These are phyloP conservation scores for Sporothrix dimorphospora DNA, from an alignment of 2,329 filamentous ascomycete species.

Conservation along the genomic window DNA sequence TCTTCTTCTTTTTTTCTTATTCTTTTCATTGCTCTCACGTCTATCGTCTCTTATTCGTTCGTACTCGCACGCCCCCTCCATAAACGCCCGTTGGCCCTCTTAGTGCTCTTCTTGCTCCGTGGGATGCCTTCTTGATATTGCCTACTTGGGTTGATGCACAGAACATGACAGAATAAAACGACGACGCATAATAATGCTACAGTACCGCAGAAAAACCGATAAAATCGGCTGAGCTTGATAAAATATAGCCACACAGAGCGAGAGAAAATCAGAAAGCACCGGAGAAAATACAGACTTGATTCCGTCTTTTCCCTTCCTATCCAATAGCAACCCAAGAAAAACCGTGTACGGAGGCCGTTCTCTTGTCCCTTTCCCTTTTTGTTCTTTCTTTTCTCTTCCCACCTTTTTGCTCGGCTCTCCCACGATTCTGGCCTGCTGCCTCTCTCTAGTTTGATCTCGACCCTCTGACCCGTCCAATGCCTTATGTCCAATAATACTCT, in stretches of 20 bases:
- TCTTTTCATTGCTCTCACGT: background rate
- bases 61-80: conserved; percentile 21
- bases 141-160: conserved; percentile 9
- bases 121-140: conserved; percentile 24
- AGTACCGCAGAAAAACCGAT: conserved; percentile 17
- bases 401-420: conserved; percentile 32
- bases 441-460: conserved; percentile 12
- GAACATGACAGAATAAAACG: conserved; percentile 28
- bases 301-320: conserved; percentile 32
- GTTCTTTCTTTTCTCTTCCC: too few species aligned
- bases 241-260: background rate
- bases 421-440: conserved; percentile 20
- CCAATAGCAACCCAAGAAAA: conserved; percentile 43
- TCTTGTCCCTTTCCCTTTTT: background rate
- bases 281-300: conserved; percentile 22
- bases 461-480: background rate
- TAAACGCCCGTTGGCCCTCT: background rate
- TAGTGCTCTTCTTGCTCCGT: conserved; percentile 14
- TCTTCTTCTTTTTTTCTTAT: background rate
- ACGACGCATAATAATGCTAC: conserved; percentile 21
- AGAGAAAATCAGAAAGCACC: background rate
- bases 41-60: background rate
- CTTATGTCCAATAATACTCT: background rate
- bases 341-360: conserved; percentile 7
- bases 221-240: conserved; percentile 5